These are phyloP conservation scores for Rosellinia necatrix DNA, from an alignment of 2,329 filamentous ascomycete genomes.

Conservation along the genomic window DNA sequence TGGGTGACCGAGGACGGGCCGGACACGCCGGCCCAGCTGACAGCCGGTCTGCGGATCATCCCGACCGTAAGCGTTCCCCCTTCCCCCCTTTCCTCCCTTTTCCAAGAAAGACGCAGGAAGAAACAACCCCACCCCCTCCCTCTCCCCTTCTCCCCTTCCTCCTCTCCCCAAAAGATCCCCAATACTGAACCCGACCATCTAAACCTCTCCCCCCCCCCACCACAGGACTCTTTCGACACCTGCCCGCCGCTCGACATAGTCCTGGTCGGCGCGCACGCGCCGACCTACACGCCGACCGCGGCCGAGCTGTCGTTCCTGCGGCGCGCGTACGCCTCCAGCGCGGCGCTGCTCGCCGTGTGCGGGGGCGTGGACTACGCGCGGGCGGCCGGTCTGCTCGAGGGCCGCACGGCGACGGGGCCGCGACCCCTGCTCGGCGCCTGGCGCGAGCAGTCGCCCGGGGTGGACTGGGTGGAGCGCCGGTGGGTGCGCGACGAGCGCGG, in stretches of 20 bases:
- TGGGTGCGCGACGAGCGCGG: constrained; percentile 15
- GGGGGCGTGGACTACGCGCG: constrained; percentile 13
- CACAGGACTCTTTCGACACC: constrained; percentile 13
- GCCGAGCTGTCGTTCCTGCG: constrained; percentile 7
- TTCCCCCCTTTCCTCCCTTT: no score
- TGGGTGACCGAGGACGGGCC: constrained; percentile 10
- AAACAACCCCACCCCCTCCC: no score
- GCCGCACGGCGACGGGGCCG: constrained; percentile 10
- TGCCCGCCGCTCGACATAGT: constrained; percentile 13
- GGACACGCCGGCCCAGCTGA: neutral
- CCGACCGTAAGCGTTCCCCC: neutral
- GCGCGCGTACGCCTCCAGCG: constrained; percentile 1
- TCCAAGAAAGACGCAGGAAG: no score
- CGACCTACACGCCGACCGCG: neutral
- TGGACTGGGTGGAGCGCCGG: constrained; percentile 8
- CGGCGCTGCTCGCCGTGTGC: constrained; percentile 14
- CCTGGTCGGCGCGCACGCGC: neutral
- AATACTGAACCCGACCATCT: no score
- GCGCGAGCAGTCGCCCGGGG: neutral
- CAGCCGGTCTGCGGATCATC: neutral
- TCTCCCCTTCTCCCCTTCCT: no score
- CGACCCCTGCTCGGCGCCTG: neutral
- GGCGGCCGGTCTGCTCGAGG: neutral
- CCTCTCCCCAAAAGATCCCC: no score
- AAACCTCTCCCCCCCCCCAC: neutral